phyloP scores from a whole-genome alignment of 371 early-diverging fungal genomes.

The Coemansia sp. region DNA sequence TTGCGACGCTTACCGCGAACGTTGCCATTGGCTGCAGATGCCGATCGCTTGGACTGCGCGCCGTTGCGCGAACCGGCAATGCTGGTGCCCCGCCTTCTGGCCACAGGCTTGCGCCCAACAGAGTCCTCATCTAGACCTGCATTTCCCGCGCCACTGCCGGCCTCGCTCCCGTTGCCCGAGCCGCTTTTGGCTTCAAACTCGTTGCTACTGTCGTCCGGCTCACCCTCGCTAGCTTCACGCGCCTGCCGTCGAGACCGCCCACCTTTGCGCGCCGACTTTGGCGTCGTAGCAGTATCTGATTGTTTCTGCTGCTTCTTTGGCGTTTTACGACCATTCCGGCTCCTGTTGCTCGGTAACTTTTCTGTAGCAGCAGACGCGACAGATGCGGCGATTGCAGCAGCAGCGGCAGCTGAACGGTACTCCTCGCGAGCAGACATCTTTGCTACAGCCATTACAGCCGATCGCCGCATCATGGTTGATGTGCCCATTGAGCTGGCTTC shows the following conservation, averaged over 20 bases:
- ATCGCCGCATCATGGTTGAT: slow-evolving; percentile 45
- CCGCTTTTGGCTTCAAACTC: not conserved
- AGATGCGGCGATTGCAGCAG: slow-evolving; percentile 43
- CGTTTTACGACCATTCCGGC: slow-evolving; percentile 20
- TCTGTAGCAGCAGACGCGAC: slow-evolving; percentile 29
- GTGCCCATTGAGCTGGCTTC: slow-evolving; percentile 50
- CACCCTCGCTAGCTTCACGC: slow-evolving; percentile 15
- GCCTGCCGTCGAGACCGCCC: slow-evolving; percentile 4
- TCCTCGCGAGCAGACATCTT: slow-evolving; percentile 49
- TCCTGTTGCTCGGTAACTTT: not conserved
- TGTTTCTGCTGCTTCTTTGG: slow-evolving; percentile 56
- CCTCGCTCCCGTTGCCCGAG: not conserved
- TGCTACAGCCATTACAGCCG: slow-evolving; percentile 45
- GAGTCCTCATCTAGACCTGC: not conserved
- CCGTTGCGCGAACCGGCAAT: not conserved
- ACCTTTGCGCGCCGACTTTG: slow-evolving; percentile 13
- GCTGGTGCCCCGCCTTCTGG: slow-evolving; percentile 5
- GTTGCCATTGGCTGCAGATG: not conserved
- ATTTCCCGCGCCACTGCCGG: not conserved
- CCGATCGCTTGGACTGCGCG: slow-evolving; percentile 19
- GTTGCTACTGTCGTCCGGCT: slow-evolving; percentile 7
- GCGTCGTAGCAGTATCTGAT: slow-evolving; percentile 51
- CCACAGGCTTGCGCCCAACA: not conserved
- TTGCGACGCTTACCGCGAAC: slow-evolving; percentile 20
- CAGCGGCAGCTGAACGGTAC: slow-evolving; percentile 37